These are phyloP conservation scores for Phylloporus arenicola DNA, from an alignment of 768 basidiomycete species.

Conservation along the genomic window DNA sequence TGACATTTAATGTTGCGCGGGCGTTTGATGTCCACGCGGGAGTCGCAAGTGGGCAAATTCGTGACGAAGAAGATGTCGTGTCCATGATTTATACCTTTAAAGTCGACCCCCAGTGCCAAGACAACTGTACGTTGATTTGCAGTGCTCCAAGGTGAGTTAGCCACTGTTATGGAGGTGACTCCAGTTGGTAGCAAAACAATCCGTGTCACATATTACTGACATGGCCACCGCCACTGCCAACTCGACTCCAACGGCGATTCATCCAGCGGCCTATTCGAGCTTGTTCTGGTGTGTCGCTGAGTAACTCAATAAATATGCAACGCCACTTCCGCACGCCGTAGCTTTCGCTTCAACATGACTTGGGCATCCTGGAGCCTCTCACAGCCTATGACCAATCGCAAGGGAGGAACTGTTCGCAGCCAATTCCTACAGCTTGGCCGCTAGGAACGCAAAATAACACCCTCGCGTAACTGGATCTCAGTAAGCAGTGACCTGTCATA, in stretches of 20 bases:
- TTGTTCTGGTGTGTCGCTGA: not conserved
- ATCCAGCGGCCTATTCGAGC: not conserved
- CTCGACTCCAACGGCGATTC: not conserved
- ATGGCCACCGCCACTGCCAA: not conserved
- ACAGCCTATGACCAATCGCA: not conserved
- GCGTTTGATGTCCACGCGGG: not conserved
- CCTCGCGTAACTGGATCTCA: too few relatives aligned
- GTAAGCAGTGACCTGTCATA: too few relatives aligned
- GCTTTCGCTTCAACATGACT: too few relatives aligned
- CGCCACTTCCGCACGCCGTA: not conserved
- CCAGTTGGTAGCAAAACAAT: too few relatives aligned
- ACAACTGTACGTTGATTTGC: not conserved
- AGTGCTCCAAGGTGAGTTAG: not conserved
- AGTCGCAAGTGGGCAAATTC: not conserved
- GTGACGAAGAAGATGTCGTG: not conserved
- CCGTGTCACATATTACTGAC: too few relatives aligned
- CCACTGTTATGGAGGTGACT: not conserved
- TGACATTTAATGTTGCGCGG: constrained; percentile 7
- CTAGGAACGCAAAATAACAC: too few relatives aligned
- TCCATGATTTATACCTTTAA: not conserved
- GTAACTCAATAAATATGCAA: not conserved
- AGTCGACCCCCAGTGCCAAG: not conserved
- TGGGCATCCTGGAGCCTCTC: too few relatives aligned
- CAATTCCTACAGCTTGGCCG: too few relatives aligned
- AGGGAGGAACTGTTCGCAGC: too few relatives aligned